These are phyloP conservation scores for Rhizopus delemar DNA, from an alignment of 371 early-diverging fungal species.

Conservation along the genomic window DNA sequence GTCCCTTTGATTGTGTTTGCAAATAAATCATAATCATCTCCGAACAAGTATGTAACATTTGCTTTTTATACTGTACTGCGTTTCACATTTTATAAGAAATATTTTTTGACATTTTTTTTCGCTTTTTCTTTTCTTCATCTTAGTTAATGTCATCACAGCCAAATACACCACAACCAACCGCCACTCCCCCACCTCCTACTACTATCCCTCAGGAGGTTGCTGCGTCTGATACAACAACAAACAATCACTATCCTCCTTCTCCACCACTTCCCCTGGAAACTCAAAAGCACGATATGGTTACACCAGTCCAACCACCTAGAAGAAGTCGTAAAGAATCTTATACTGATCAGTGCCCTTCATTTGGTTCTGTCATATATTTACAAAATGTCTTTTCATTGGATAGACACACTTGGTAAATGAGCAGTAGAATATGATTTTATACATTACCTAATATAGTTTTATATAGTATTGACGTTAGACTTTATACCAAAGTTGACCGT, in stretches of 20 bases:
- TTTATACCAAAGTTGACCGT: conserved; percentile 66
- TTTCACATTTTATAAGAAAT: conserved; percentile 11
- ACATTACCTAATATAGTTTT: not conserved
- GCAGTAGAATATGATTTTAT: not conserved
- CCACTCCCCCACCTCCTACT: not conserved
- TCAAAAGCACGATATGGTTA: conserved; percentile 14
- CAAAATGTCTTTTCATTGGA: conserved; percentile 16
- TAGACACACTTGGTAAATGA: conserved; percentile 6
- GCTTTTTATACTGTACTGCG: conserved; percentile 9
- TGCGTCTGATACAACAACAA: not conserved
- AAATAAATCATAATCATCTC: conserved; percentile 2
- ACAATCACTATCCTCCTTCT: not conserved
- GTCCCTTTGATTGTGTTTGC: not conserved
- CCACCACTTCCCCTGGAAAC: conserved; percentile 16
- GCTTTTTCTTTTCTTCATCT: conserved; percentile 3
- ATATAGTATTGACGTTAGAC: conserved; percentile 40
- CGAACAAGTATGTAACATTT: conserved; percentile 9
- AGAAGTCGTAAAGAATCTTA: conserved; percentile 11
- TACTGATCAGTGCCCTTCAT: conserved; percentile 18
- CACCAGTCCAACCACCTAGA: conserved; percentile 10
- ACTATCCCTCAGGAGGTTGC: not conserved
- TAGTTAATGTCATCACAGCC: conserved; percentile 13
- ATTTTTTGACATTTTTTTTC: conserved; percentile 6
- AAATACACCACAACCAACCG: conserved; percentile 7
- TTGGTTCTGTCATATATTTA: conserved; percentile 15